Conservation (phyloP, 1,139 yeast species). For the Ogataea hybrid region DNA sequence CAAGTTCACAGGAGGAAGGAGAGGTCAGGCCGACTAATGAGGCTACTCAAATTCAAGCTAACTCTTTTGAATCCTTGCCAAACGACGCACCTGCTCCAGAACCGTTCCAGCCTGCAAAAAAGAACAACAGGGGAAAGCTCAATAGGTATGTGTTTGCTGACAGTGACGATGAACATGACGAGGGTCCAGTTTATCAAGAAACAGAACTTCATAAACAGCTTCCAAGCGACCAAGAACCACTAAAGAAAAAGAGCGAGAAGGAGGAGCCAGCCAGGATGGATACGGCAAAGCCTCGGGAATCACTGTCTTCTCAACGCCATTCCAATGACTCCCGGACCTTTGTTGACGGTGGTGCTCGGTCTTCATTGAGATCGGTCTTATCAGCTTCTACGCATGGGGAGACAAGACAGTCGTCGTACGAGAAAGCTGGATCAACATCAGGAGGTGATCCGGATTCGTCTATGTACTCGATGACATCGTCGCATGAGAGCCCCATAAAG, state of each 20-base stretch:
- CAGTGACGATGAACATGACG: constrained; percentile 22
- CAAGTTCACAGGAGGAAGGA: too few relatives aligned
- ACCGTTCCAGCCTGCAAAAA: constrained; percentile 15
- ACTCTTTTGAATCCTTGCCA: not conserved
- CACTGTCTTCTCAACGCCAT: not conserved
- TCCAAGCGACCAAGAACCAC: not conserved
- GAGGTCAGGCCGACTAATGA: too few relatives aligned
- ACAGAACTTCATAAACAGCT: not conserved
- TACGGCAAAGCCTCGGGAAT: too few relatives aligned
- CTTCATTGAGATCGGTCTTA: too few relatives aligned
- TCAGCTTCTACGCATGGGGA: not conserved
- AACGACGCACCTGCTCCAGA: not conserved
- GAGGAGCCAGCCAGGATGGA: too few relatives aligned
- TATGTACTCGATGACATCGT: constrained; percentile 18
- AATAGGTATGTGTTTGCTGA: constrained; percentile 23
- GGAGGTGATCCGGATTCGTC: constrained; percentile 13
- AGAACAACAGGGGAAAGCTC: constrained; percentile 18
- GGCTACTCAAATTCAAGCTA: too few relatives aligned
- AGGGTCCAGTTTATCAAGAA: constrained; percentile 15
- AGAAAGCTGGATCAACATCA: constrained; percentile 10
- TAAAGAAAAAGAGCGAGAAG: not conserved
- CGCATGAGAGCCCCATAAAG: constrained; percentile 8
- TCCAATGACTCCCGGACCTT: not conserved
- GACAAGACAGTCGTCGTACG: constrained; percentile 5
- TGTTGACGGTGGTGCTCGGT: too few relatives aligned